Base-by-base conservation (phyloP, 2,329 filamentous ascomycete genomes). In the Fusarium pseudograminearum region DNA sequence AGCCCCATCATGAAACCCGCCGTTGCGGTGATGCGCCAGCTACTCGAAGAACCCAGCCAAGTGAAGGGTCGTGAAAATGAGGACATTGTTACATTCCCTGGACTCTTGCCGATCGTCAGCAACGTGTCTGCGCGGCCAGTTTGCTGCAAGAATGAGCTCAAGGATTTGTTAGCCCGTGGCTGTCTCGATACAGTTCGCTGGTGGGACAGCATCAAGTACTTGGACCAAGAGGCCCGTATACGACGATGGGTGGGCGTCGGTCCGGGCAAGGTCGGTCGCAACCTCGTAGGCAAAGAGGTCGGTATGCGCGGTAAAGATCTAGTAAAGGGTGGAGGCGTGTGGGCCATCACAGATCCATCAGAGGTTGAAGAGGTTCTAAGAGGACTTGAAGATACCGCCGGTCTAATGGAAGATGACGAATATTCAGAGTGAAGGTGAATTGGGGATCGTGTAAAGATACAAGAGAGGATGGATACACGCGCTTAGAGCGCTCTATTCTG, bases 241-340 rank as follows among this genome's bases (percentile, higher is more conserved):
- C 86, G 90, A 73, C 85, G 94, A 58, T 98, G 95, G 91, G 87
- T 98, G 51, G 95, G 95, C 44, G 93, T 98, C 67, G 95, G 95
- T 1, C 95, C 95, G 0, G 95, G 95, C 7, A 97, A 97, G 78
- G 95, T 98, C 4, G 95, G 95, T 1, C 86, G 94, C 60, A 98
- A 98, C 78, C 84, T 98, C 10, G 94, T 98, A 2, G 94, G 94
- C 15, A 98, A 98, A 80, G 95, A 98, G 80, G 94, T 98, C 5
- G 94, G 94, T 12, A 94, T 96, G 89, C 88, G 89, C 51, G 89
- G 89, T 24, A 88, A 91, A 74, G 93, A 96, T 57, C 83, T 87
- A 18, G 88, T 95, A 50, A 97, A 95, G 77, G 94, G 94, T 3
- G 94, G 94, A 50, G 95, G 95, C 4, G 94, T 98, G 0, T 97